phyloP scores from a whole-genome alignment of 2,329 filamentous ascomycete species.

The Dactylonectria estremocensis region DNA sequence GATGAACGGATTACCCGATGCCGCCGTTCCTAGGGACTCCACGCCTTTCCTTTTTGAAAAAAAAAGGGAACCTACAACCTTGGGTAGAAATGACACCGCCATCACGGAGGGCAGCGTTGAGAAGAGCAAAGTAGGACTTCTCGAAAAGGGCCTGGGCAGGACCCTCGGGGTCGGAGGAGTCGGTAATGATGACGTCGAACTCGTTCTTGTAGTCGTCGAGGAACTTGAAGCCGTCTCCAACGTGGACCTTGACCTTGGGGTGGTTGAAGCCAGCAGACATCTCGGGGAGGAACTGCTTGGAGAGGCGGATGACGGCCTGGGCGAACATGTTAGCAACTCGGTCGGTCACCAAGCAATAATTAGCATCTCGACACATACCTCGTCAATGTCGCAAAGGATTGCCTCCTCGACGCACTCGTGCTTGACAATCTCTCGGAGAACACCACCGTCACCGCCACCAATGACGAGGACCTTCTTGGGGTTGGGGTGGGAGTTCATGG shows the following conservation, averaged over 20 bases:
- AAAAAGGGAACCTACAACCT: constrained; percentile 96
- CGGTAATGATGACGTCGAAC: constrained; percentile 99
- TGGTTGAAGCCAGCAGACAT: constrained; percentile 96
- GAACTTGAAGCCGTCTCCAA: constrained; percentile 99
- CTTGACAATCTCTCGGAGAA: constrained; percentile 99
- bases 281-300: constrained; percentile 95
- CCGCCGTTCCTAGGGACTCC: constrained; percentile 55
- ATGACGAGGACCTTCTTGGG: constrained; percentile 99
- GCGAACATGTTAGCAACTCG: constrained; percentile 14
- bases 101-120: constrained; percentile 89
- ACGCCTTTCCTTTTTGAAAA: constrained; percentile 59
- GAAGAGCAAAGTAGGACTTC: constrained; percentile 98
- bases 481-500: constrained; percentile 98
- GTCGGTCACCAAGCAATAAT: not conserved
- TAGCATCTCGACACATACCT: constrained; percentile 73
- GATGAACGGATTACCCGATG: constrained; percentile 44
- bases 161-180: constrained; percentile 97
- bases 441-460: constrained; percentile 96
- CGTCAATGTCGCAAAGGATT: constrained; percentile 97
- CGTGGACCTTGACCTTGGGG: constrained; percentile 92
- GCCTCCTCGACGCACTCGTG: constrained; percentile 97
- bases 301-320: constrained; percentile 94
- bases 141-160: constrained; percentile 97
- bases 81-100: constrained; percentile 99
- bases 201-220: constrained; percentile 95